Evolutionary conservation across 768 basidiomycete genomes (phyloP).

Genomic region (Gautieria morchelliformis): DNA sequence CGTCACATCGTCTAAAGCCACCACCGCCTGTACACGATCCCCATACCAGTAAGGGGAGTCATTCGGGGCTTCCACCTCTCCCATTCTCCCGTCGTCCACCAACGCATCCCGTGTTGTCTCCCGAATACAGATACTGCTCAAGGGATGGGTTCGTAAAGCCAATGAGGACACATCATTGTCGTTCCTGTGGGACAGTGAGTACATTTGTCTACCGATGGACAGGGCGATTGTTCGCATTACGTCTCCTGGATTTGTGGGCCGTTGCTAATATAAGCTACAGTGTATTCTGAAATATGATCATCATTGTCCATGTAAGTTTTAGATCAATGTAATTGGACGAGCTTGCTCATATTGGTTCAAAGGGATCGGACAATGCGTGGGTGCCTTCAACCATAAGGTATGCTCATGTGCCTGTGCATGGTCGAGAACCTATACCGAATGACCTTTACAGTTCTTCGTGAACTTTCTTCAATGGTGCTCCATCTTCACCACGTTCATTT

Average conservation of each 20-base stretch:
- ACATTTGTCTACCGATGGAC: not conserved
- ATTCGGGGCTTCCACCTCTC: conserved; percentile 10
- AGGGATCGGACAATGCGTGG: conserved; percentile 95
- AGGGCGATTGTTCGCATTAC: not conserved
- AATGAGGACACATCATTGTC: conserved; percentile 69
- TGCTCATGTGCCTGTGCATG: conserved; percentile 8
- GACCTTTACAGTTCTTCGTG: conserved; percentile 64
- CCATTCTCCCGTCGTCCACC: conserved; percentile 25
- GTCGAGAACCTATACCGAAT: not conserved
- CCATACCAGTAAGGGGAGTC: not conserved
- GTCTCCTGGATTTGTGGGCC: not conserved
- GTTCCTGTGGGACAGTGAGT: conserved; percentile 71
- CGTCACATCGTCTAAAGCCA: not conserved
- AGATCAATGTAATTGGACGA: not conserved
- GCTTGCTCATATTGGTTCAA: not conserved
- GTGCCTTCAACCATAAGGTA: conserved; percentile 85
- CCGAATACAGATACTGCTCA: conserved; percentile 59
- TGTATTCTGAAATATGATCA: conserved; percentile 81
- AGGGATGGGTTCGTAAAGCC: conserved; percentile 64
- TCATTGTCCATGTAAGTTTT: conserved; percentile 73
- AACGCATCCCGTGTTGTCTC: conserved; percentile 39
- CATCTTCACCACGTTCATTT: conserved; percentile 53
- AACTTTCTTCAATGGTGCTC: conserved; percentile 63
- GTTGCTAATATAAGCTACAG: conserved; percentile 25
- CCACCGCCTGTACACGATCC: not conserved